A percentile compares a stretch with the other conserved stretches of the same genome.
These are phyloP conservation scores for Hemisphaericaspora nanyangensis DNA, from an alignment of 805 yeast genomes.

Conservation along the genomic window DNA sequence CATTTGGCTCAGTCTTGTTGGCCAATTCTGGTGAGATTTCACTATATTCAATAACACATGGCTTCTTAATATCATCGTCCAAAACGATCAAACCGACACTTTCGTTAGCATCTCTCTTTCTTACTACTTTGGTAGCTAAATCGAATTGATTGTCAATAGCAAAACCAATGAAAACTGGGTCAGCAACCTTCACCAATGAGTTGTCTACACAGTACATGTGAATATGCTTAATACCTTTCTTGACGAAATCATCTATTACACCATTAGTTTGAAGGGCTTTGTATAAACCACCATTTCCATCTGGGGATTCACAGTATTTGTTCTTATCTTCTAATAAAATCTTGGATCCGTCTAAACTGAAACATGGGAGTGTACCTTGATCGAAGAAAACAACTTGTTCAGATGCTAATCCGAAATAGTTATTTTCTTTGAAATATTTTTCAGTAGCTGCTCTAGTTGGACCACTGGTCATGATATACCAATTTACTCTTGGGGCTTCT, in stretches of 20 bases:
- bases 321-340: conserved; percentile 57
- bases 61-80: conserved; percentile 51
- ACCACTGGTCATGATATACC: conserved; percentile 95
- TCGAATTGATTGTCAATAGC: conserved; percentile 64
- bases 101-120: conserved; percentile 84
- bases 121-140: conserved; percentile 89
- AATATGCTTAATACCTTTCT: conserved; percentile 75
- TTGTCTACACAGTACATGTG: conserved; percentile 98
- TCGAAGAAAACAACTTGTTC: conserved; percentile 75
- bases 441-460: conserved; percentile 81
- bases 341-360: conserved; percentile 63
- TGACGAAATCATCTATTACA: conserved; percentile 62
- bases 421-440: conserved; percentile 54
- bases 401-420: conserved; percentile 65
- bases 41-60: conserved; percentile 93
- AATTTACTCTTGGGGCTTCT: conserved; percentile 23
- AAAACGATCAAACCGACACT: conserved; percentile 88
- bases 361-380: conserved; percentile 94
- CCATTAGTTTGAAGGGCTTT: conserved; percentile 68
- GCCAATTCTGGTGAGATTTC: conserved; percentile 80
- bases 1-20: conserved; percentile 56
- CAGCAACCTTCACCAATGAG: conserved; percentile 86
- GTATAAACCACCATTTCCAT: conserved; percentile 97
- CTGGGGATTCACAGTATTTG: conserved; percentile 80
- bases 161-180: conserved; percentile 86